Evolutionary conservation across 495 filamentous ascomycete species (phyloP), one percentile per base, ranked within the genome.

Genomic region (Hypoxylon trugodes): DNA sequence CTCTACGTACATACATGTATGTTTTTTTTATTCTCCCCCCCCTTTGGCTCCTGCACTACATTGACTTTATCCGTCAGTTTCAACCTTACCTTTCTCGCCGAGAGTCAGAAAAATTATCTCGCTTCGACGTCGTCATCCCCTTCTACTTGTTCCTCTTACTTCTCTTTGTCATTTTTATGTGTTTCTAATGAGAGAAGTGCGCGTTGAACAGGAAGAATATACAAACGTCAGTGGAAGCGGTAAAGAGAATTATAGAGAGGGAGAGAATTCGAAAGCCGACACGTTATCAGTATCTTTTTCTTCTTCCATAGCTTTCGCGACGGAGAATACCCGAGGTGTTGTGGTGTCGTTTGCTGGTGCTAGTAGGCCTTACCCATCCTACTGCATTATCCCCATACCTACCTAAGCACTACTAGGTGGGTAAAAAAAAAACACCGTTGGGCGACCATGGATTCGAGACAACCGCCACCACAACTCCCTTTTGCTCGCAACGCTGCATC

Each of bases 401-500:
- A 38, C 50, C 50, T 59, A 59, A 51, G 65, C 53, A 56, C 42
- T n/a, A n/a, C n/a, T 65, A 65, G 55, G 50, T 50, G 55, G 60
- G 54, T 59, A 57, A 45, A 38, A 56, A 42, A 48, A 55, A 37
- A 42, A 55, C 12, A 16, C 42, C 33, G 38, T 60, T 47, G 36
- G 48, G 40, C 37, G 54, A 50, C 22, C 60, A 68, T 63, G 65
- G 61, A 68, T 68, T 68, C 65, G 35, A 59, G 65, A 68, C 65
- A 68, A 24, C 65, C 61, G 72, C 73, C 71, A 49, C 69, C 69
- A 46, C 74, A 75, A 57, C 74, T 69, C 57, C 70, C 72, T 30
- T 77, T 74, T 61, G 53, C 73, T 53, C 73, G 71, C 61, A 76
- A 70, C 25, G 66, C 66, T 41, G 65, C 71, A 59, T 73, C 74